phyloP scores from a whole-genome alignment of 805 yeast species.

The Cyberlindnera sargentensis region DNA sequence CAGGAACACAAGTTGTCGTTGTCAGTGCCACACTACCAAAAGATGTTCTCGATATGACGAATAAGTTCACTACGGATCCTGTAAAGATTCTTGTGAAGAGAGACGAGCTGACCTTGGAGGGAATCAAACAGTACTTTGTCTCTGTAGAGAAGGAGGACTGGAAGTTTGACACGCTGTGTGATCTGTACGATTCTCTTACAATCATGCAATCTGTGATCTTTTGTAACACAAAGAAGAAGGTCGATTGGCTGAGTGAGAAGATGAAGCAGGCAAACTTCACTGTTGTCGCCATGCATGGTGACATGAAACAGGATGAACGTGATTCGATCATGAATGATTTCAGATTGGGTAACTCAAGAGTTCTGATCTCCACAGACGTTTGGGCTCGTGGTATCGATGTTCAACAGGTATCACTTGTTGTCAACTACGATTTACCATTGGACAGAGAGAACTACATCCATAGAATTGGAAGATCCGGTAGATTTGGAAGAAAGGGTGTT shows the following conservation, averaged over 20 bases:
- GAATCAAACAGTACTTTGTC: slow-evolving; percentile 87
- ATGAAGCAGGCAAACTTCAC: slow-evolving; percentile 79
- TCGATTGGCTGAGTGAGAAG: slow-evolving; percentile 80
- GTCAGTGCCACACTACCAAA: slow-evolving; percentile 91
- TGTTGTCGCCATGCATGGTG: slow-evolving; percentile 95
- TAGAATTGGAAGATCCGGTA: slow-evolving; percentile 96
- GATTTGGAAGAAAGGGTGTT: slow-evolving; percentile 98
- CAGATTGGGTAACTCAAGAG: slow-evolving; percentile 88
- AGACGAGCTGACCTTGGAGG: slow-evolving; percentile 91
- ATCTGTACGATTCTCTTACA: slow-evolving; percentile 88
- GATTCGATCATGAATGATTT: slow-evolving; percentile 94
- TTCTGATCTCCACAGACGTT: slow-evolving; percentile 91
- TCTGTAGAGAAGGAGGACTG: slow-evolving; percentile 88
- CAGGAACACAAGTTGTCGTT: slow-evolving; percentile 84
- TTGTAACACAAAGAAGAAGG: slow-evolving; percentile 95
- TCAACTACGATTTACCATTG: slow-evolving; percentile 89
- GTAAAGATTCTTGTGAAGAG: slow-evolving; percentile 89
- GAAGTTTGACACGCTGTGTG: slow-evolving; percentile 93
- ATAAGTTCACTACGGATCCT: slow-evolving; percentile 89
- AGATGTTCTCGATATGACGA: slow-evolving; percentile 87
- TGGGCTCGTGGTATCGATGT: slow-evolving; percentile 99
- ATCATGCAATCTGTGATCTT: slow-evolving; percentile 97
- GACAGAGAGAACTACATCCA: slow-evolving; percentile 95
- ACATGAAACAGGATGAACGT: slow-evolving; percentile 91
- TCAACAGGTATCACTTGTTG: slow-evolving; percentile 93